Base-by-base conservation (phyloP, 306 rosid species). In the Oxytropis ochrocephala region DNA sequence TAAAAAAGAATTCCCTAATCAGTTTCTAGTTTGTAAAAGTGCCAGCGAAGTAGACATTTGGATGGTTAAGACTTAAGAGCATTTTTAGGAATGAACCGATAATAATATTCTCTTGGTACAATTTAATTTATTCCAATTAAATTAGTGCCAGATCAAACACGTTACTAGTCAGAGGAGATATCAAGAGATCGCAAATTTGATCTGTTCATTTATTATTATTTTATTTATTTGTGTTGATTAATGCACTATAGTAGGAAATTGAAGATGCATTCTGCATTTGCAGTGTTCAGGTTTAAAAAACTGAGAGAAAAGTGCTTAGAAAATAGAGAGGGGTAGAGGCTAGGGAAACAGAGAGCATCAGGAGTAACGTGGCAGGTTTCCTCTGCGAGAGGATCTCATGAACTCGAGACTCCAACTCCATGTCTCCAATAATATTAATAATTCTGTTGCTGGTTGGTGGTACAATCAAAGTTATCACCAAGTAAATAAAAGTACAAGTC, bases 401-500 rank as follows among this genome's bases (percentile, higher is more conserved):
- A 65, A 77, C 75, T 41, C 11, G 57, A 73, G 80, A 67, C 61
- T 67, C 84, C 59, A 5, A 6, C 3, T 52, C 61, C 48, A 69
- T 24, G 56, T 52, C n/a, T 62, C 67, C 66, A 75, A 35, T 64
- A 60, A 50, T 35, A 54, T 41, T 70, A 61, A 58, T 82, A n/a
- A 39, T 79, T 61, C 44, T 42, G 60, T 44, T 18, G 76, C 52
- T 62, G 43, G 68, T 13, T 18, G 76, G 76, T 13, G 29, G 76
- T 79, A 75, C 83, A 70, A 80, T 83, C 74, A 75, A 80, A 74
- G 82, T 82, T 74, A 64, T 74, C 78, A 74, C 59, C 66, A 18
- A 70, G 19, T 55, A 57, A 74, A 63, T 24, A 64, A 78, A 73
- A 74, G 56, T 63, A 51, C 54, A 49, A 64, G 48, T 65, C 62